Conservation (phyloP, 352 stramenopile species). For the Blastocystis sp. region DNA sequence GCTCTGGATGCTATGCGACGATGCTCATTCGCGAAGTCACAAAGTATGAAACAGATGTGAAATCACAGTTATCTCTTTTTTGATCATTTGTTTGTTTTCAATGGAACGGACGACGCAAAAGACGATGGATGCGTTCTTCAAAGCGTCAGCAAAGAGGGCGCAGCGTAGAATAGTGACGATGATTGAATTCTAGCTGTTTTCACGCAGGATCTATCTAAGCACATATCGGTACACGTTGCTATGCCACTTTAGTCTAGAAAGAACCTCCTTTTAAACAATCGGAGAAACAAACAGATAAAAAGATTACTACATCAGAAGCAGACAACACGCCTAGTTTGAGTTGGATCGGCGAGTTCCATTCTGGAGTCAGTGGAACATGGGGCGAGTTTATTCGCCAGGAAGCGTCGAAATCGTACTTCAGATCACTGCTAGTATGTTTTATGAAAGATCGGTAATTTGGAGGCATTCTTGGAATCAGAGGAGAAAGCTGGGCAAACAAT, state of each 20-base stretch:
- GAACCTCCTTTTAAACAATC: conserved; percentile 24
- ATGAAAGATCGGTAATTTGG: neutral
- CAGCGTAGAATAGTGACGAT: neutral
- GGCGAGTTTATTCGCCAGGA: conserved; percentile 47
- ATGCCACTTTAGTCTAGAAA: neutral
- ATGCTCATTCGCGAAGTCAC: conserved; percentile 60
- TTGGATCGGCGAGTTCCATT: conserved; percentile 16
- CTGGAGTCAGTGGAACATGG: conserved; percentile 28
- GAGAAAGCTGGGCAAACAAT: conserved; percentile 34
- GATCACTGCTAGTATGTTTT: neutral
- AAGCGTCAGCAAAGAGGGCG: neutral
- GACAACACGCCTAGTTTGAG: neutral
- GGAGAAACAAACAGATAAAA: neutral
- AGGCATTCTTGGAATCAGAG: conserved; percentile 58
- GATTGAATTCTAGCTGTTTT: conserved; percentile 5
- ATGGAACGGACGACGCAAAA: conserved; percentile 40
- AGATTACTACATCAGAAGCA: neutral
- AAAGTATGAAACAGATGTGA: conserved; percentile 38
- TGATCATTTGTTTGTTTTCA: conserved; percentile 10
- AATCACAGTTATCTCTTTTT: conserved; percentile 3
- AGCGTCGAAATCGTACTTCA: conserved; percentile 63
- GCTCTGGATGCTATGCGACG: conserved; percentile 56
- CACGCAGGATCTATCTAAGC: neutral
- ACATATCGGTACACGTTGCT: neutral
- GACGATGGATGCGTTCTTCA: conserved; percentile 52